Evolutionary conservation across 306 rosid species (phyloP), one percentile per base, ranked within the genome.

Genomic region (Senna siamea): DNA sequence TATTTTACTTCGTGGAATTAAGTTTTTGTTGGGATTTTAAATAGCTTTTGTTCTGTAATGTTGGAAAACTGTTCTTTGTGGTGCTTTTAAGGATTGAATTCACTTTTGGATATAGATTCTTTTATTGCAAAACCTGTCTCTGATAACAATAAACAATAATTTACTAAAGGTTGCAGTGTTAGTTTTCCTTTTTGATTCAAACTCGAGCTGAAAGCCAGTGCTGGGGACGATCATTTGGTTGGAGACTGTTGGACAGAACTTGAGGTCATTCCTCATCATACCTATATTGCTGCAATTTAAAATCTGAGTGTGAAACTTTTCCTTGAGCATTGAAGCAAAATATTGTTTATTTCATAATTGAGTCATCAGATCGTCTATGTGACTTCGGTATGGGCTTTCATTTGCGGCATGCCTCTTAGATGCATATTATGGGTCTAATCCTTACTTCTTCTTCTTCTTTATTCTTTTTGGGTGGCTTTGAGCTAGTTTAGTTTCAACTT

Each of bases 181-280:
- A 30, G 61, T 28, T 67, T 70, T 54, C 57, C 22, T 54, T 30
- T 48, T 46, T 75, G 57, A 55, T 76, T 72, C 78, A 68, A 54
- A 55, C 56, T 75, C 51, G 64, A 65, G 76, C 76, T 80, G 69
- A 77, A 63, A 62, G 81, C 65, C 68, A n/a, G 80, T 77, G 71
- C 60, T 37, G 64, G 71, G 68, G 62, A 70, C 81, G 44, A 69
- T 72, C 71, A 61, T 60, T 57, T 72, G 68, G 57, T 69, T 61
- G 20, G 67, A 80, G 59, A 17, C 66, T 60, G 26, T 60, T n/a
- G 4, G 87, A 67, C 74, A 76, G 3, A 62, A 9, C 65, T 72
- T 73, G 82, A 72, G 77, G 84, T 72, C 76, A 76, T 56, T 69
- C 77, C 75, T 76, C 75, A 48, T 76, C 72, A 51, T 30, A 62